Base-by-base conservation (phyloP, 2,329 filamentous ascomycete genomes). In the Hypoxylon sp. region DNA sequence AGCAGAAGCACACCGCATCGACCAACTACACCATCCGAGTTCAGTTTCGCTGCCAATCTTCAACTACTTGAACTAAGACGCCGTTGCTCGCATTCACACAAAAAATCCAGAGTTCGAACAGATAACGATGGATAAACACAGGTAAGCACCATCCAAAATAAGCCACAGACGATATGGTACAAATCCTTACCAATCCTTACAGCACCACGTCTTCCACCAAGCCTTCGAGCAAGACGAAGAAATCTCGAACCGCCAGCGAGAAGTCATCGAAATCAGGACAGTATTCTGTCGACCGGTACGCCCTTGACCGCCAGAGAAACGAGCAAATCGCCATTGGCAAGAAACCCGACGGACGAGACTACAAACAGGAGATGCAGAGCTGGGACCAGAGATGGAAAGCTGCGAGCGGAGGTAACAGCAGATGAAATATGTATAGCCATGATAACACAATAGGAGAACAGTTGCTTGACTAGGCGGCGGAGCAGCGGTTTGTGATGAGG, bases 321-420 rank as follows among this genome's bases (percentile, higher is more conserved):
- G 55, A 58, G 13, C 43, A 45, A 25, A 16, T 55, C 27, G 47
- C 51, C 12, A 5, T 52, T 5, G 40, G 51, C 30, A 12, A n/a
- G n/a, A n/a, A 20, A 2, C 16, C 26, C 3, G 35, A 11, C 7
- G n/a, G 42, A 6, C n/a, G n/a, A 27, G 30, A 23, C 20, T 16
- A 4, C 13, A 9, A 2, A 16, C 17, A 29, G 5, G 30, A 42
- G 6, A 6, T 55, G 26, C 13, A 51, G 15, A 5, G 27, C 9
- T 52, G 48, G 40, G 30, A 47, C 3, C 17, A 37, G 21, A 26
- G 1, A 9, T 58, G 51, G 55, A n/a, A 58, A 21, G 27, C 37
- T 9, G 44, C 48, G 12, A 51, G 38, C 25, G 16, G 17, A 27
- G n/a, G 26, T 17, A 42, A 34, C n/a, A n/a, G n/a, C n/a, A n/a